phyloP scores from a whole-genome alignment of 1,139 yeast species.

The Kurtzmaniella quercitrusa region DNA sequence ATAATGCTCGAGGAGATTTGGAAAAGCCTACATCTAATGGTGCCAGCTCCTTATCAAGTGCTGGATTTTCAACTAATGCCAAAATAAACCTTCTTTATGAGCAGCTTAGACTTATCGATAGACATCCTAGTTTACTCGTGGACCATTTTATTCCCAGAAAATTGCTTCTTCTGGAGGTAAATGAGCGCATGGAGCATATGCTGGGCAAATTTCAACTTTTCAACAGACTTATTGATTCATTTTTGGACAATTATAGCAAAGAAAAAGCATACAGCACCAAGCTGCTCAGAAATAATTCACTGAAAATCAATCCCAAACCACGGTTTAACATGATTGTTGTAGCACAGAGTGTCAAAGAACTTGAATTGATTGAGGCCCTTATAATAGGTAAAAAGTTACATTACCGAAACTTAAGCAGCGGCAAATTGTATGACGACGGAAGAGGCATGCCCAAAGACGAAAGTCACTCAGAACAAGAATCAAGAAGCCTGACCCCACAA shows the following conservation, averaged over 20 bases:
- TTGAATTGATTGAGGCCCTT: constrained; percentile 67
- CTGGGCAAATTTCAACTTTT: constrained; percentile 59
- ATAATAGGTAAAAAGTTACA: constrained; percentile 56
- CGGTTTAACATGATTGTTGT: constrained; percentile 43
- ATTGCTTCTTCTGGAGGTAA: constrained; percentile 59
- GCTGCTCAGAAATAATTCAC: constrained; percentile 7
- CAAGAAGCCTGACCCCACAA: background rate
- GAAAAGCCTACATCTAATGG: constrained; percentile 9
- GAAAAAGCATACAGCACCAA: background rate
- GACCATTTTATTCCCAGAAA: constrained; percentile 75
- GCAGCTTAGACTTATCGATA: constrained; percentile 47
- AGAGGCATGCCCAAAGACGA: constrained; percentile 11
- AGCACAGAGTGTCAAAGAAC: constrained; percentile 59
- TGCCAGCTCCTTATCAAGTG: constrained; percentile 9
- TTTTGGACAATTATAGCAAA: constrained; percentile 15
- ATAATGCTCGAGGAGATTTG: constrained; percentile 12
- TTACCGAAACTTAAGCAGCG: constrained; percentile 59
- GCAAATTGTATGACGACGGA: constrained; percentile 49
- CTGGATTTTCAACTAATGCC: constrained; percentile 18
- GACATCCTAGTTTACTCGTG: constrained; percentile 67
- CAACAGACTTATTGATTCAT: constrained; percentile 44
- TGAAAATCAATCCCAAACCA: background rate
- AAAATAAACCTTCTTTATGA: constrained; percentile 42
- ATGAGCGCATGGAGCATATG: constrained; percentile 46
- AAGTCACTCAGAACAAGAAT: constrained; percentile 1